Base-by-base conservation (phyloP, 495 filamentous ascomycete genomes). In the Pyrenula aspistea region DNA sequence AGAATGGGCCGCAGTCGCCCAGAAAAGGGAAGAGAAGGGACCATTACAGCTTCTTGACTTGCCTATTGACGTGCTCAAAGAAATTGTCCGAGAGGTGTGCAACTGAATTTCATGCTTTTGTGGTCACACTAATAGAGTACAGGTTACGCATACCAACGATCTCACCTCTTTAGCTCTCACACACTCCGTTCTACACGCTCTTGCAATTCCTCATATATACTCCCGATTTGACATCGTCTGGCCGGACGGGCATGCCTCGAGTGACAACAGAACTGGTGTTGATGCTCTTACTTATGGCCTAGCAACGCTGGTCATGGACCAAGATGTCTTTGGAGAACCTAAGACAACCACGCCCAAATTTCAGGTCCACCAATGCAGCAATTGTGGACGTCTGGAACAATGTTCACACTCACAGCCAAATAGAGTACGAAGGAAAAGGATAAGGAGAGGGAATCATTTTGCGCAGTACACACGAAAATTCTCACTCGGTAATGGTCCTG, bases 181-280 rank as follows among this genome's bases (percentile, higher is more conserved):
- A 25, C 89, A 90, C 70, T 91, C 89, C 19, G 80, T 85, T n/a
- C 79, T 97, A 12, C 88, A 95, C 71, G 71, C 74, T 48, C 75
- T 97, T 49, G 83, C 87, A 0, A 85, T 91, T 15, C 89, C 90
- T 10, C 81, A 86, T 55, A 94, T 97, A 63, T 97, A 97, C 67
- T 87, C 88, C 1, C 83, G 88, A 23, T 96, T 97, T 66, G 89
- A 95, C 65, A 95, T 96, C 59, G 85, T 93, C 47, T 97, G 91
- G 91, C 92, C 91, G 0, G 89, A 94, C 60, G 80, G 78, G 3
- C 72, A 78, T 50, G 71, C 78, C 21, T 70, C 80, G 1, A 73
- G 80, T 2, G 83, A 88, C 57, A 80, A 86, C 53, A 77, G 84
- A 12, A 79, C 82, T 24, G 89, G 87, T 48, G 89, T 96, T 24